Evolutionary conservation across 2,329 filamentous ascomycete genomes (phyloP), one percentile per base, ranked within the genome.

Genomic region (Claviceps spartinae): DNA sequence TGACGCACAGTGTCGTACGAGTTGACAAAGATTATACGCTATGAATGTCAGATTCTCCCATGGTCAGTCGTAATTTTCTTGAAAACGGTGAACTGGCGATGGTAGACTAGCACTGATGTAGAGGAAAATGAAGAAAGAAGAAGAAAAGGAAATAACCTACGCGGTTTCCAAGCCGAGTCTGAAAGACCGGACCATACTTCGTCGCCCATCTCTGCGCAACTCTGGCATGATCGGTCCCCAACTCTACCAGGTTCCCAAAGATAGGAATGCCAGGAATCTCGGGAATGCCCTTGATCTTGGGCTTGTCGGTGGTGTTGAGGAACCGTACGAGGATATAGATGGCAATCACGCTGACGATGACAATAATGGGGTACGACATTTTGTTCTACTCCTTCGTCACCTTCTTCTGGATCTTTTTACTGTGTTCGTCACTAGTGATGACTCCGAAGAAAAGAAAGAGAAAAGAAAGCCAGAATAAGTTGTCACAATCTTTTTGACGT

Each of bases 1-100:
- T 83, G 74, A 51, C 78, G 81, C 37, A 90, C 85, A 0, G 83
- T 78, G 20, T 87, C 82, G 60, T 88, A 90, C 1, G 79, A 82
- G 60, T 91, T 91, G 56, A 85, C 86, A 60, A 88, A 88, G 36
- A 91, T 73, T 54, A 90, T 82, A 54, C 85, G 76, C 66, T 75
- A 9, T 30, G 8, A 9, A 30, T 9, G 8, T 9, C 26, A 30
- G 26, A 30, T 30, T 30, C 26, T 1, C 3, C 26, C 26, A 3
- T 30, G 26, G 26, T 30, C 8, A 30, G 26, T 11, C 3, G 8
- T 3, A 3, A 11, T 30, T 9, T 11, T 4, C 26, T 9, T 11
- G 8, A 30, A 9, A 30, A 11, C 8, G 26, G 22, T 26, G n/a
- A 44, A 26, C 4, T 42, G 40, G 40, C 11, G 0, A 42, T 42